These are phyloP conservation scores for Nicotiana rustica DNA, from an alignment of 305 asterid genomes.

Conservation along the genomic window DNA sequence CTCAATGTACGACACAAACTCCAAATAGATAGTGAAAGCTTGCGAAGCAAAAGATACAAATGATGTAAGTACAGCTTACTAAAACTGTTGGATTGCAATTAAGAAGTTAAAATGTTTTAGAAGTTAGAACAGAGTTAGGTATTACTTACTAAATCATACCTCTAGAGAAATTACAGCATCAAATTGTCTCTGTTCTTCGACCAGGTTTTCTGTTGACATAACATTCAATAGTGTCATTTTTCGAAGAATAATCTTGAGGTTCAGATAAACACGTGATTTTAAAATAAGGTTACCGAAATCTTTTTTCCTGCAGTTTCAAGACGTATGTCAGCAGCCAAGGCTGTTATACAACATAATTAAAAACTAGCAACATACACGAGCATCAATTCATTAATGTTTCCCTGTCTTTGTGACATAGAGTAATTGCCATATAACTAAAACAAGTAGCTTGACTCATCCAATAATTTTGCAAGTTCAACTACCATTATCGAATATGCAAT, in stretches of 20 bases:
- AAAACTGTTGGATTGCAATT: neutral
- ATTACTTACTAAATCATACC: conserved; percentile 53
- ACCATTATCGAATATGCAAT: neutral
- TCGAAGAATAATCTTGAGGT: conserved; percentile 38
- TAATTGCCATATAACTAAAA: neutral
- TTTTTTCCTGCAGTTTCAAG: neutral
- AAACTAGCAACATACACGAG: conserved; percentile 19
- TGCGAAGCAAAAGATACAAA: neutral
- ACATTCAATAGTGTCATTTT: conserved; percentile 48
- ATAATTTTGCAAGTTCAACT: conserved; percentile 13
- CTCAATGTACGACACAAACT: neutral
- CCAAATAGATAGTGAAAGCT: neutral
- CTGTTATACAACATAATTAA: neutral
- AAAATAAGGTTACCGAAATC: conserved; percentile 26
- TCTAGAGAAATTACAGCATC: conserved; percentile 93
- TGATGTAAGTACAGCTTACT: conserved; percentile 19
- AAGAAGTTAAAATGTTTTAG: neutral
- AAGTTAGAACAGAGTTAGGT: conserved; percentile 1
- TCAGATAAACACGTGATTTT: conserved; percentile 36
- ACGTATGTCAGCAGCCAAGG: neutral
- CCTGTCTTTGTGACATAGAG: neutral
- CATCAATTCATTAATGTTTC: neutral
- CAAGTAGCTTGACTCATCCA: neutral
- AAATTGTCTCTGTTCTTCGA: conserved; percentile 80
- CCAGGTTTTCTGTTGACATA: conserved; percentile 74